phyloP scores from a whole-genome alignment of 805 yeast genomes.

The Wickerhamomyces canadensis region DNA sequence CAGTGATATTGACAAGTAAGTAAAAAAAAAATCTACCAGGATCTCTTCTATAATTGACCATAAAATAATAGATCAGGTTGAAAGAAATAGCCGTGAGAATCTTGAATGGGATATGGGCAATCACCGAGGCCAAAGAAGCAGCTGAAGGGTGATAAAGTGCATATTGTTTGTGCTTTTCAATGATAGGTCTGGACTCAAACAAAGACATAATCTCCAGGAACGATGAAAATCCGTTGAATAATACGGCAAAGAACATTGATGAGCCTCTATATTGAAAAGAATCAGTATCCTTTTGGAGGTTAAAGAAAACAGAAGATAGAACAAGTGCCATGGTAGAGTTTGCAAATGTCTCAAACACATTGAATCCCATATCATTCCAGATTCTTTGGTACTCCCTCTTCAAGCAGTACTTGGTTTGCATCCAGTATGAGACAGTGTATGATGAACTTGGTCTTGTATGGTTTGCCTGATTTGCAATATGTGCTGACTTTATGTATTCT shows the following conservation, averaged over 20 bases:
- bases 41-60: slow-evolving; percentile 42
- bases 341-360: slow-evolving; percentile 35
- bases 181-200: slow-evolving; percentile 52
- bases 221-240: slow-evolving; percentile 54
- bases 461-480: slow-evolving; percentile 43
- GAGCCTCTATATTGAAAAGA: slow-evolving; percentile 51
- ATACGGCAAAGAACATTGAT: slow-evolving; percentile 56
- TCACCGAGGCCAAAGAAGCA: slow-evolving; percentile 58
- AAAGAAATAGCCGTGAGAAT: slow-evolving; percentile 38
- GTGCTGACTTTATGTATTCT: slow-evolving; percentile 33
- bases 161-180: slow-evolving; percentile 66
- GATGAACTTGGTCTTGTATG: slow-evolving; percentile 40
- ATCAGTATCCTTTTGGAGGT: slow-evolving; percentile 34
- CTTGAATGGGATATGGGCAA: slow-evolving; percentile 63
- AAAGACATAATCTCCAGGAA: slow-evolving; percentile 48
- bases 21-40: slow-evolving; percentile 54
- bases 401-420: slow-evolving; percentile 43
- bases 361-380: slow-evolving; percentile 41
- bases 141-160: slow-evolving; percentile 71
- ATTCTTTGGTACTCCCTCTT: slow-evolving; percentile 41
- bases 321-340: slow-evolving; percentile 48
- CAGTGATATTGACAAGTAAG: slow-evolving; percentile 33
- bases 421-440: slow-evolving; percentile 40
- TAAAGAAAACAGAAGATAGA: slow-evolving; percentile 51
- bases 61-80: slow-evolving; percentile 48